Percentiles rank a stretch among this genome's conserved stretches.
phyloP scores from a whole-genome alignment of 164 flowering plant species.

The Magnolia changhungtana region DNA sequence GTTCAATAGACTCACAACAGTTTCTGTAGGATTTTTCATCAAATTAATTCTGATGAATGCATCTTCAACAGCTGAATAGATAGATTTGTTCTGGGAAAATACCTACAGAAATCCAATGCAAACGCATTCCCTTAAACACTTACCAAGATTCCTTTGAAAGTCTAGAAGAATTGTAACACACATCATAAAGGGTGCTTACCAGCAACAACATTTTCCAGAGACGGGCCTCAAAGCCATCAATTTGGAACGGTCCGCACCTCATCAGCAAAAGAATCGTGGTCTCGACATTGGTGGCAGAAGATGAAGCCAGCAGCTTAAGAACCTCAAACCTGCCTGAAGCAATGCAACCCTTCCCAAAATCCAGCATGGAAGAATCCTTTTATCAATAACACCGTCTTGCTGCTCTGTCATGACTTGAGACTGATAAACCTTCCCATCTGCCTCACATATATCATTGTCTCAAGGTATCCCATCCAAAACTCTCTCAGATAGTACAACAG shows the following conservation, averaged over 20 bases:
- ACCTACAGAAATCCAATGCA: constrained; percentile 45
- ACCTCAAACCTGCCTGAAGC: constrained; percentile 86
- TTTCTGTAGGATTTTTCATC: no score
- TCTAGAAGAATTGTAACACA: background rate
- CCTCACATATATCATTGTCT: constrained; percentile 33
- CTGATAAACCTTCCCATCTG: constrained; percentile 48
- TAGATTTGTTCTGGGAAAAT: constrained; percentile 92
- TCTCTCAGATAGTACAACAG: constrained; percentile 36
- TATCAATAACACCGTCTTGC: constrained; percentile 64
- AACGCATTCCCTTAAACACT: background rate
- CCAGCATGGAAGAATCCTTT: constrained; percentile 62
- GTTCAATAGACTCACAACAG: no score
- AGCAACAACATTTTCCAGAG: no score
- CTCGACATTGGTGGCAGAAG: constrained; percentile 79
- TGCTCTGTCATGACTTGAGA: background rate
- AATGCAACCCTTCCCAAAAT: constrained; percentile 92
- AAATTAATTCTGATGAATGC: constrained; percentile 11
- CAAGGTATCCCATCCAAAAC: constrained; percentile 34
- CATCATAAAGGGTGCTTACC: no score
- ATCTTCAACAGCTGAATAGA: constrained; percentile 91
- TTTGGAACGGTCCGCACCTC: no score
- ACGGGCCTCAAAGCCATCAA: no score
- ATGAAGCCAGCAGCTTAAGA: constrained; percentile 94
- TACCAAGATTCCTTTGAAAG: background rate
- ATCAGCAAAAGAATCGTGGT: no score